These are phyloP conservation scores for Austroboletus festivus DNA, from an alignment of 768 basidiomycete species.

Conservation along the genomic window DNA sequence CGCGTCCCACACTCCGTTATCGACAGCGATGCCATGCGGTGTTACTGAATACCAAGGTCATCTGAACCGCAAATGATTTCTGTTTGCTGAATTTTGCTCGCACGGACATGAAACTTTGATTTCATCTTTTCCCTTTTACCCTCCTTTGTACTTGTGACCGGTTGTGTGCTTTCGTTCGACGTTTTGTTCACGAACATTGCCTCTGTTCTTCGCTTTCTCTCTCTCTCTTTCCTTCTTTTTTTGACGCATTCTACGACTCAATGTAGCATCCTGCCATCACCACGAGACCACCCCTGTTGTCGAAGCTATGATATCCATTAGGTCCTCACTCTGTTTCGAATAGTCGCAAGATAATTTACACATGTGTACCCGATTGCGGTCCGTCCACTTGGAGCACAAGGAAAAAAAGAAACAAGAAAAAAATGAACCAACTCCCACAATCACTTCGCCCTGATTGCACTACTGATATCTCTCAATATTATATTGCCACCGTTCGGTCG, in stretches of 20 bases:
- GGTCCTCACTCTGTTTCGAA: background rate
- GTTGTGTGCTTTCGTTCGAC: background rate
- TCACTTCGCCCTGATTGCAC: constrained; percentile 53
- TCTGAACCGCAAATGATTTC: background rate
- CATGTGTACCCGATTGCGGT: background rate
- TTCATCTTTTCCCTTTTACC: background rate
- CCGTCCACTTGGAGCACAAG: background rate
- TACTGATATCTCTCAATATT: constrained; percentile 48
- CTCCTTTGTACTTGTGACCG: background rate
- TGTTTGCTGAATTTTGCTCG: constrained; percentile 8
- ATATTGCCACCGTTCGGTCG: constrained; percentile 46
- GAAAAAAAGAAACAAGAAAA: background rate
- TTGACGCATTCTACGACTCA: constrained; percentile 22
- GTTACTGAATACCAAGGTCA: background rate
- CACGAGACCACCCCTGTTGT: constrained; percentile 7
- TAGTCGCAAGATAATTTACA: constrained; percentile 24
- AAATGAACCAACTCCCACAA: constrained; percentile 41
- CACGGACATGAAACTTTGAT: constrained; percentile 18
- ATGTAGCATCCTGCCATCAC: constrained; percentile 16
- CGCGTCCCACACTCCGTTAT: constrained; percentile 11
- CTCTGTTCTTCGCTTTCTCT: background rate
- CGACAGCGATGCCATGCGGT: background rate
- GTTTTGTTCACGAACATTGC: background rate
- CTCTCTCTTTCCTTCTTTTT: constrained; percentile 3
- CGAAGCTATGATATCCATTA: constrained; percentile 14